Conservation (phyloP, 116 monocot genomes). For the Dioscorea cayenensis region DNA sequence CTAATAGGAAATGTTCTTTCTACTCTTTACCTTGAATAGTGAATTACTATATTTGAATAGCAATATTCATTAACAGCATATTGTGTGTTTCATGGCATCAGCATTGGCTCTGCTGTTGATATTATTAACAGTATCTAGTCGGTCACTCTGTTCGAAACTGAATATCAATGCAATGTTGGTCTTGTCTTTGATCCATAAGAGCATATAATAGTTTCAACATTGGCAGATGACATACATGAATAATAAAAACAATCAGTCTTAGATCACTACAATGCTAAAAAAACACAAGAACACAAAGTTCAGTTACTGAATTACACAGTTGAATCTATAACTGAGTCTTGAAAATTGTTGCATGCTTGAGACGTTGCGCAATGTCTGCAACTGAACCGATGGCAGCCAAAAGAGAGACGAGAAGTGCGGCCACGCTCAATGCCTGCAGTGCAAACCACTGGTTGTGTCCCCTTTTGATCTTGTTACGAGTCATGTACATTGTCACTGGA, state of each 20-base stretch:
- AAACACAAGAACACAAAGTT: too few relatives aligned
- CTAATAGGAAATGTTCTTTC: too few relatives aligned
- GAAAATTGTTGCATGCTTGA: constrained; percentile 30
- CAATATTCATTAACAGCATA: too few relatives aligned
- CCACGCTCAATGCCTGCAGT: constrained; percentile 17
- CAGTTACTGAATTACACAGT: background rate
- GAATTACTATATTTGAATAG: too few relatives aligned
- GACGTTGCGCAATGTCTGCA: constrained; percentile 21
- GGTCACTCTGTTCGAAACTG: background rate
- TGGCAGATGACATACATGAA: too few relatives aligned
- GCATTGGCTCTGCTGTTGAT: constrained; percentile 30
- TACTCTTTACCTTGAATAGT: too few relatives aligned
- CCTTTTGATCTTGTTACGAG: constrained; percentile 14
- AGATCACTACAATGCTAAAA: too few relatives aligned
- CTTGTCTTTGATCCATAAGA: too few relatives aligned
- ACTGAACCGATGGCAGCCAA: constrained; percentile 26
- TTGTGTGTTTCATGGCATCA: constrained; percentile 29
- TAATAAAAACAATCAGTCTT: too few relatives aligned
- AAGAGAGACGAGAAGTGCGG: constrained; percentile 17
- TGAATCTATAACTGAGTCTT: constrained; percentile 6
- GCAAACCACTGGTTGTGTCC: constrained; percentile 17
- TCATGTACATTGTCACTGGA: constrained; percentile 40
- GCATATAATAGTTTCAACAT: background rate
- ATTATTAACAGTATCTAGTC: constrained; percentile 12
- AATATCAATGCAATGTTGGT: background rate